Base-by-base conservation (phyloP, 2,329 filamentous ascomycete species). In the Parafenestella ontariensis region DNA sequence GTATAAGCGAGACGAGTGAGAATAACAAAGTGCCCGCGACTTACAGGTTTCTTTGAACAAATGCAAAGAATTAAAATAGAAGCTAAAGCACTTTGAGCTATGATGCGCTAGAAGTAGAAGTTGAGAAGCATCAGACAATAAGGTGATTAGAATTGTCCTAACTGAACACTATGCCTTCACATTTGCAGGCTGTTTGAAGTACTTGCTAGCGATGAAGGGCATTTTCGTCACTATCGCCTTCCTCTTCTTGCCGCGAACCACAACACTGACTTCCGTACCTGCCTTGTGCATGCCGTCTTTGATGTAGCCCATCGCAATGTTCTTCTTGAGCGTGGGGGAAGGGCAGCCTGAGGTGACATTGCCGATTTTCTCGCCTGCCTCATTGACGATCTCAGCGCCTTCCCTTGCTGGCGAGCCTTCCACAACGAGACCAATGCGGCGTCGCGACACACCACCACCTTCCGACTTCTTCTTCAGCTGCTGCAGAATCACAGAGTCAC, bases 301-400 rank as follows among this genome's bases (percentile, higher is more conserved):
- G 71, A 97, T 82, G 72, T 96, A 96, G 0, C 89, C 95, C 95
- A 99, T 99, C 52, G 94, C 92, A 59, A 99, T 94, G 76, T 98
- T 97, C 81, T 89, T 89, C 61, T 88, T 88, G 43, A 97, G 79
- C 0, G 89, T 91, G 2, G 95, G 95, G 71, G 89, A 93, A 0
- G 95, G 95, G 62, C 92, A 91, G 15, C 95, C 95, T 65, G 91
- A 96, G 5, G 95, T 99, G 58, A 99, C 83, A 31, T 81, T 83
- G 13, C 95, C 95, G 50, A 98, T 83, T 65, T 85, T 85, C 64
- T 89, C 74, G 28, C 86, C 87, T 5, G 85, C 82, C 55, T 83
- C 79, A 64, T 83, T 81, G 28, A 93, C 82, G 58, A 99, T 89
- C 68, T 91, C 83, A 9, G 89, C 92, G 23, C 94, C 95, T 78